Base-by-base conservation (phyloP, 768 basidiomycete species). In the Clitopilus passeckerianus region DNA sequence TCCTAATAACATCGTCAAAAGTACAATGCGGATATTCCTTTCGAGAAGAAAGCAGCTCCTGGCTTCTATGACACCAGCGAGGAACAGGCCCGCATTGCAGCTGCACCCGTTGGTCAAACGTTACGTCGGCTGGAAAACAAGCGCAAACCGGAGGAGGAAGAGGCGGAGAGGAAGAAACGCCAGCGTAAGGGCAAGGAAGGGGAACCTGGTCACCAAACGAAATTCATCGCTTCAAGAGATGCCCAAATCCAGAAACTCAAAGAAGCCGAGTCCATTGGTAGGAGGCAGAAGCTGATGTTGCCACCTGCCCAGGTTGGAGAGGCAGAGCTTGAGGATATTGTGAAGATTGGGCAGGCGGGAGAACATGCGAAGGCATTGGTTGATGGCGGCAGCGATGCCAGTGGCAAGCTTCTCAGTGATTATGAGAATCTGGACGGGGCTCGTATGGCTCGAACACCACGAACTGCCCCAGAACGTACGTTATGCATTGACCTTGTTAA, bases 21-120 rank as follows among this genome's bases (percentile, higher is more conserved):
- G 91, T 99, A 98, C 76, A 99, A 98, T 67, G 86, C 94, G 55
- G 97, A 99, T 69, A 97, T 98, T 64, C 97, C 97, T 0, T 98
- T 98, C 70, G 97, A 99, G 77, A 98, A 98, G 78, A 92, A 92
- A 68, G 82, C 97, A 0, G 95, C 93, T 0, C 75, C 95, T 9
- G 97, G 97, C 0, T 99, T 99, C 75, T 99, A 98, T 72, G 97
- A 99, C 70, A 95, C 93, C 1, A 83, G 89, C 0, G 97, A 96
- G 64, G 97, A 99, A 69, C 89, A 95, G 67, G 89, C 93, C 5
- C 89, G 91, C 54, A 78, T 87, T 37, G 85, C 90, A 14, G 79
- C 86, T n/a, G 93, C 96, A 0, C 96, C 92, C 0, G 89, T 98
- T 24, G 95, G 95, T 4, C 92, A 94, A 71, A 87, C 90, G 0